These are phyloP conservation scores for Endotrypanum monterogeii DNA, from an alignment of 208 protist species.

Conservation along the genomic window DNA sequence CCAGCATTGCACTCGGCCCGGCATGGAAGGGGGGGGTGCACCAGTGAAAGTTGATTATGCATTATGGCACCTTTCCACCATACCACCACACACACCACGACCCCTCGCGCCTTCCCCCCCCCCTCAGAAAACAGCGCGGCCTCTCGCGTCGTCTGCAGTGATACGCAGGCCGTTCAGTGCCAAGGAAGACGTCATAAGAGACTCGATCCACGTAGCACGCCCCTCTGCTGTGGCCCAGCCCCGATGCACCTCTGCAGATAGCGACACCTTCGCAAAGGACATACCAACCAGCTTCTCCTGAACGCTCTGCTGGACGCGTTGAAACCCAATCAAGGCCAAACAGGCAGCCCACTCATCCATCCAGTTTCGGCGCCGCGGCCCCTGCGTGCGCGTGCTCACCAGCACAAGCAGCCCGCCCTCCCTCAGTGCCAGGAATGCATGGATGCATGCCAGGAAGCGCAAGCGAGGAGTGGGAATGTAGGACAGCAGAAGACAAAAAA, in stretches of 20 bases:
- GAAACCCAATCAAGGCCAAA: constrained; percentile 69
- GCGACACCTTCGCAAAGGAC: constrained; percentile 53
- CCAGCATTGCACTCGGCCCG: not conserved
- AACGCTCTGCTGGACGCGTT: constrained; percentile 63
- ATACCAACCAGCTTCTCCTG: constrained; percentile 74
- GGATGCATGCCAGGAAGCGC: constrained; percentile 74
- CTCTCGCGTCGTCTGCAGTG: constrained; percentile 44
- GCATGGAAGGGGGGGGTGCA: not conserved
- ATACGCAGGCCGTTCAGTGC: constrained; percentile 54
- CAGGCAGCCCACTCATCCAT: constrained; percentile 65
- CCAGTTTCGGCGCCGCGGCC: constrained; percentile 57
- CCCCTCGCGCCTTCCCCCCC: not conserved
- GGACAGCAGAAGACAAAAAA: constrained; percentile 87
- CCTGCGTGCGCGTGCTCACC: constrained; percentile 85
- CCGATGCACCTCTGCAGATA: constrained; percentile 16
- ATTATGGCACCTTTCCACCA: not conserved
- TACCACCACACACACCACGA: not conserved
- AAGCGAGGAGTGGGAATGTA: constrained; percentile 80
- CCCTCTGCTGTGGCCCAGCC: constrained; percentile 24
- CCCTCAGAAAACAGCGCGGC: constrained; percentile 1
- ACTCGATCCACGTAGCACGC: constrained; percentile 38
- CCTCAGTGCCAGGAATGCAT: constrained; percentile 75
- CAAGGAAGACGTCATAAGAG: constrained; percentile 39
- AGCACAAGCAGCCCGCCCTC: constrained; percentile 78
- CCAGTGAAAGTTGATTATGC: not conserved